A percentile compares a stretch with the other conserved stretches of the same genome.
phyloP scores from a whole-genome alignment of 2,329 filamentous ascomycete genomes.

The Colletotrichum sp. region DNA sequence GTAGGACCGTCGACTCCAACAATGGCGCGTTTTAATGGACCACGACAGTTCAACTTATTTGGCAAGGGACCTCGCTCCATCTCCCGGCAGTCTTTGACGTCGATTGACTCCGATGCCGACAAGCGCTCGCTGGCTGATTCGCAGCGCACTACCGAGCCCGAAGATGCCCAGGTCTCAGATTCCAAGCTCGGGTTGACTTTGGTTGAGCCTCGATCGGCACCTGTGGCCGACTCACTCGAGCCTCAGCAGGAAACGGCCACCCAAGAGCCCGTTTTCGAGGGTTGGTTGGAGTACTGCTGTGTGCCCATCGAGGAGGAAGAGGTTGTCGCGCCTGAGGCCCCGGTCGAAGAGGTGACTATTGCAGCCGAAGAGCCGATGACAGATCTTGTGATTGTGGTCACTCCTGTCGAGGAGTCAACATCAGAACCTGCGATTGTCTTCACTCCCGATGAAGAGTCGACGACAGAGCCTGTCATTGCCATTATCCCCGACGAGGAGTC shows the following conservation, averaged over 20 bases:
- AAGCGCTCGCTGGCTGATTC: background rate
- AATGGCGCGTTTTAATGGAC: slow-evolving; percentile 16
- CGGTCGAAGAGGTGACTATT: background rate
- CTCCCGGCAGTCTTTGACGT: slow-evolving; percentile 13
- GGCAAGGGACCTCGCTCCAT: slow-evolving; percentile 12
- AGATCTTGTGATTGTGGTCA: background rate
- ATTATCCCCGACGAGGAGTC: background rate
- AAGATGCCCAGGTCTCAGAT: background rate
- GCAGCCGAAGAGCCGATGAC: background rate
- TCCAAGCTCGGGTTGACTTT: background rate
- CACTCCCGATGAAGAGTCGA: background rate
- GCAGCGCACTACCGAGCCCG: background rate
- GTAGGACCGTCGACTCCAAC: slow-evolving; percentile 8
- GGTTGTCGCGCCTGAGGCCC: background rate
- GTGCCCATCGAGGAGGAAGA: slow-evolving; percentile 14
- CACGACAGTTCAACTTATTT: slow-evolving; percentile 11
- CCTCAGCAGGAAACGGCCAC: background rate
- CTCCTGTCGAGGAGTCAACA: background rate
- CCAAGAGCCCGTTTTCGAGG: slow-evolving; percentile 6
- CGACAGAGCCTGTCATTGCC: background rate
- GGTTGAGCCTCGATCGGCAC: background rate
- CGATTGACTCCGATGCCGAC: slow-evolving; percentile 2
- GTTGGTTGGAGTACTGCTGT: slow-evolving; percentile 23
- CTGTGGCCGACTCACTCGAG: background rate
- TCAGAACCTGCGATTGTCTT: background rate